Percentiles rank a stretch among this genome's conserved stretches.
Evolutionary conservation across 2,329 filamentous ascomycete species (phyloP).

Genomic region (Colletotrichum tropicale): DNA sequence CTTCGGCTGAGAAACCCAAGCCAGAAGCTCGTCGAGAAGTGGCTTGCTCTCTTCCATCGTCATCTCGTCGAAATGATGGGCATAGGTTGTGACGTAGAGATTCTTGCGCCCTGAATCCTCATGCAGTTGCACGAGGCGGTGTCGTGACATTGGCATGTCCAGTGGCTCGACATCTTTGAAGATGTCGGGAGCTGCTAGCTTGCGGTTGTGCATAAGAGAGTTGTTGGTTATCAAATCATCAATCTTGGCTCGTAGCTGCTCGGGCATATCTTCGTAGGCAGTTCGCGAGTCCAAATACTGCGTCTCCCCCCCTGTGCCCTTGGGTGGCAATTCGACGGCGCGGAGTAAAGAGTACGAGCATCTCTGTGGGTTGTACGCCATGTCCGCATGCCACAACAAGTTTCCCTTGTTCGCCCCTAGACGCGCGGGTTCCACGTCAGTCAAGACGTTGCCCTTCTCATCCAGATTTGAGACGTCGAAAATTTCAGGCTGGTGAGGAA

Average conservation of each 20-base stretch:
- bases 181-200: background rate
- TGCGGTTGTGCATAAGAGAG: background rate
- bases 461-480: background rate
- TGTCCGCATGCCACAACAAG: background rate
- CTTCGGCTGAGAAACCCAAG: background rate
- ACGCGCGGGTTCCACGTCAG: background rate
- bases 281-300: background rate
- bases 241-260: background rate
- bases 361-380: background rate
- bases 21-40: background rate
- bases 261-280: background rate
- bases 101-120: background rate
- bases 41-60: background rate
- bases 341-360: background rate
- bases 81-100: background rate
- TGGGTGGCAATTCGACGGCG: background rate
- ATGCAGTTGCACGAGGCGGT: background rate
- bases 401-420: background rate
- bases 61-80: background rate
- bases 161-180: background rate
- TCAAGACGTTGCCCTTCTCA: background rate
- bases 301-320: background rate
- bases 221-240: background rate
- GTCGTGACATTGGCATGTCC: background rate
- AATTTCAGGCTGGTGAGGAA: background rate